Evolutionary conservation across 345 rosid genomes (phyloP).

Genomic region (Sisymbrium irio): DNA sequence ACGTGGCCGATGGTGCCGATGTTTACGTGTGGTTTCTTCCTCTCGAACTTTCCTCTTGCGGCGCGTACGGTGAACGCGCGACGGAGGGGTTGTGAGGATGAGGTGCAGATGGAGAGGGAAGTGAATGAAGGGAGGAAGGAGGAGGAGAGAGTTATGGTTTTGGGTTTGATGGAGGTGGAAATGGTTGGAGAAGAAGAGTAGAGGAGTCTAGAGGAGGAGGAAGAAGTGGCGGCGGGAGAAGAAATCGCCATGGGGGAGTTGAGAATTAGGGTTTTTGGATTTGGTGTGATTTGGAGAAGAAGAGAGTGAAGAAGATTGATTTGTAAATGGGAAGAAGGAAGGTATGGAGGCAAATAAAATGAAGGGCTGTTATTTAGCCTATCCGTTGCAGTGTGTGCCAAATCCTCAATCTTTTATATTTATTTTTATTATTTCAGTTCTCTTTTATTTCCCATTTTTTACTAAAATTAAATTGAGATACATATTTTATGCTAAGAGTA

Average conservation of each 20-base stretch:
- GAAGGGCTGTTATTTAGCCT: constrained; percentile 7
- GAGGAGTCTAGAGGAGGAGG: constrained; percentile 41
- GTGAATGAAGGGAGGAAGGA: constrained; percentile 48
- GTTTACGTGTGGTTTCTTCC: constrained; percentile 77
- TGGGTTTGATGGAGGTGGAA: constrained; percentile 27
- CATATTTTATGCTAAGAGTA: neutral
- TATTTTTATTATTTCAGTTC: too few relatives aligned
- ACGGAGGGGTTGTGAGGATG: constrained; percentile 21
- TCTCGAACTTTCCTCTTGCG: constrained; percentile 76
- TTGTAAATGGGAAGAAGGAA: neutral
- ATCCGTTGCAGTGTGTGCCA: constrained; percentile 4
- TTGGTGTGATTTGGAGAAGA: neutral
- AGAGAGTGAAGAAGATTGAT: neutral
- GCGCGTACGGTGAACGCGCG: constrained; percentile 49
- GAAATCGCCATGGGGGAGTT: constrained; percentile 54
- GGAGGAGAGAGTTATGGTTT: constrained; percentile 49
- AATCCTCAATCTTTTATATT: neutral
- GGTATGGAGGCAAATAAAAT: neutral
- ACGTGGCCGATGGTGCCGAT: constrained; percentile 63
- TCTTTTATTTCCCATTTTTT: neutral
- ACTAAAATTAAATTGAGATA: too few relatives aligned
- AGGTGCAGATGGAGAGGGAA: constrained; percentile 25
- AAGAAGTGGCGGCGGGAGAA: constrained; percentile 40
- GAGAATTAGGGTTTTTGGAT: neutral
- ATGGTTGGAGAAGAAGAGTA: constrained; percentile 7